phyloP scores from a whole-genome alignment of 2,329 filamentous ascomycete species.

The Verticillium dahliae region DNA sequence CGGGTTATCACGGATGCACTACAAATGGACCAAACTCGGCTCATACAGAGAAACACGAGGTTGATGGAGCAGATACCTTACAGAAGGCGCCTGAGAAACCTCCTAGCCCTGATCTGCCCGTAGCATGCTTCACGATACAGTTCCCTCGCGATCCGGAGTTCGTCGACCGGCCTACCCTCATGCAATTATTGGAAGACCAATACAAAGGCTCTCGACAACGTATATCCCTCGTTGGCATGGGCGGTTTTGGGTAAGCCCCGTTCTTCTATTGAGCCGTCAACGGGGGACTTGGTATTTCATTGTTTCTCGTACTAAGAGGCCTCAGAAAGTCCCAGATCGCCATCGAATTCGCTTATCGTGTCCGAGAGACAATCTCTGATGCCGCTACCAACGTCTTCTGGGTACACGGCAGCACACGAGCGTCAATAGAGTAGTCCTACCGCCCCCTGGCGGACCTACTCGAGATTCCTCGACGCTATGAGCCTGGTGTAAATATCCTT shows the following conservation, averaged over 20 bases:
- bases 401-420: slow-evolving; percentile 4
- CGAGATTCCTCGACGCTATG: slow-evolving; percentile 4
- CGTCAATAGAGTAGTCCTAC: slow-evolving; percentile 3
- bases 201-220: too few species aligned
- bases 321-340: slow-evolving; percentile 13
- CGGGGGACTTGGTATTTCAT: too few species aligned
- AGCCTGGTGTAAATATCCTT: slow-evolving; percentile 12
- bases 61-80: not conserved
- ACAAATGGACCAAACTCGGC: slow-evolving; percentile 23
- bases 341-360: slow-evolving; percentile 9
- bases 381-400: slow-evolving; percentile 7
- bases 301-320: not conserved
- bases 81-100: not conserved
- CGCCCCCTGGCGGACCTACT: slow-evolving; percentile 2
- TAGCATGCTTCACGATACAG: slow-evolving; percentile 4
- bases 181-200: not conserved
- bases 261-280: not conserved
- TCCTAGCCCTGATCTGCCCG: not conserved
- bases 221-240: not conserved
- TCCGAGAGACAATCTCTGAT: slow-evolving; percentile 1
- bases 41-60: not conserved
- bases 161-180: slow-evolving; percentile 6
- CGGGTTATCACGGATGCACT: slow-evolving; percentile 20
- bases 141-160: slow-evolving; percentile 11
- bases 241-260: slow-evolving; percentile 8